Percentiles rank a stretch among this genome's conserved stretches.
Evolutionary conservation across 352 stramenopile species (phyloP).

Genomic region (Globisporangium paroecandrum): DNA sequence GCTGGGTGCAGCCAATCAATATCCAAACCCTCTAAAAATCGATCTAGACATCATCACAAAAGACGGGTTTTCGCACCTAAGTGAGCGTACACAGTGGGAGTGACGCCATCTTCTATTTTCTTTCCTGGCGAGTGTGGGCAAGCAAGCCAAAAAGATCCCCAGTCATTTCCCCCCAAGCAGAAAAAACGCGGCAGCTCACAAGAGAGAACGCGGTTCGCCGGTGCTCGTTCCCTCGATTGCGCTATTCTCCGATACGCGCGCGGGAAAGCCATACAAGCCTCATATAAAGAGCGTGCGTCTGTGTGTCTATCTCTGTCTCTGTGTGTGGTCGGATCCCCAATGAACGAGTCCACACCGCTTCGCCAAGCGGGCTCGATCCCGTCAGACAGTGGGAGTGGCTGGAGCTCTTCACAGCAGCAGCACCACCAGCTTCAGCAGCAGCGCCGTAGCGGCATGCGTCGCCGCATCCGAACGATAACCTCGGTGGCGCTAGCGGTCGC

Average conservation of each 20-base stretch:
- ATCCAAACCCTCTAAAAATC: conserved; percentile 2
- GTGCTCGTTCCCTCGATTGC: background rate
- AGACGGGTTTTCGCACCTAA: conserved; percentile 1
- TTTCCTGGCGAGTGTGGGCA: background rate
- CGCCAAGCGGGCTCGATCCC: conserved; percentile 24
- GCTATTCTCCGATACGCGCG: conserved; percentile 6
- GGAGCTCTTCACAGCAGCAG: conserved; percentile 11
- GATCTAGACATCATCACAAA: background rate
- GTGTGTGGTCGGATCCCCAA: conserved; percentile 4
- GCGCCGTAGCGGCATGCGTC: conserved; percentile 12
- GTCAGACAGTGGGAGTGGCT: conserved; percentile 13
- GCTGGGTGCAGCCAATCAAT: conserved; percentile 1
- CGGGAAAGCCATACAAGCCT: background rate
- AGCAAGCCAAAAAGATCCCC: conserved; percentile 7
- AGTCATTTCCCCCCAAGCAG: conserved; percentile 11
- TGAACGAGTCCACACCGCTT: conserved; percentile 54
- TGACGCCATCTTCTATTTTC: conserved; percentile 16
- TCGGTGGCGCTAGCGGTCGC: conserved; percentile 18
- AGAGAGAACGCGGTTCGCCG: background rate
- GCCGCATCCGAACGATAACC: conserved; percentile 23
- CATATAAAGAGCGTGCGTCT: conserved; percentile 5
- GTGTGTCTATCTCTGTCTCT: background rate
- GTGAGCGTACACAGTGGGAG: background rate
- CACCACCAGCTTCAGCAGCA: conserved; percentile 1
- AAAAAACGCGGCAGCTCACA: conserved; percentile 5